A percentile compares a stretch with the other conserved stretches of the same genome.
Conservation (phyloP, 2,329 filamentous ascomycete species). For the Cryphonectria nitschkei region DNA sequence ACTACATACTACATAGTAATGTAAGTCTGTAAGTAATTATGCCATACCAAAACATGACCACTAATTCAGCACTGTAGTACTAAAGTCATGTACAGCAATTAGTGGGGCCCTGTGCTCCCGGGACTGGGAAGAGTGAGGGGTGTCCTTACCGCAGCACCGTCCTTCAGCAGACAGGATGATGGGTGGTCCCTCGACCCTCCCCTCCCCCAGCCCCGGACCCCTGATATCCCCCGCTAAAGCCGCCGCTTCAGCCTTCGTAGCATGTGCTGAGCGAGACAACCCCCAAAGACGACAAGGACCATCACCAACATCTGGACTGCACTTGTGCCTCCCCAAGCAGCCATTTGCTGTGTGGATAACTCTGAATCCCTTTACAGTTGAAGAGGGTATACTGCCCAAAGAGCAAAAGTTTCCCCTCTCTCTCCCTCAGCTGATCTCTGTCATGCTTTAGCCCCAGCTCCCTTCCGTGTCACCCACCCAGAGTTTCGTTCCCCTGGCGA, state of each 20-base stretch:
- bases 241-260: constrained; percentile 1
- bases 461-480: not conserved
- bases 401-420: not conserved
- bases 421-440: not conserved
- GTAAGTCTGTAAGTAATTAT: too few relatives aligned
- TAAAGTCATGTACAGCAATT: not conserved
- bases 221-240: not conserved
- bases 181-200: not conserved
- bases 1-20: too few relatives aligned
- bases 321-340: not conserved
- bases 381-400: not conserved
- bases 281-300: not conserved
- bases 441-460: constrained; percentile 4
- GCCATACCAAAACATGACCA: too few relatives aligned
- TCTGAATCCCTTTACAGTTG: not conserved
- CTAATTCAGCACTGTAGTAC: too few relatives aligned
- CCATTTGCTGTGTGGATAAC: too few relatives aligned
- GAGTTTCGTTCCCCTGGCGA: not conserved
- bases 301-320: not conserved
- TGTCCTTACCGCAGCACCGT: not conserved
- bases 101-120: not conserved
- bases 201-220: not conserved
- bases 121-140: too few relatives aligned
- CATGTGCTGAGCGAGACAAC: not conserved
- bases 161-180: not conserved